Base-by-base conservation (phyloP, 768 basidiomycete species). In the Calvatia gigantea region DNA sequence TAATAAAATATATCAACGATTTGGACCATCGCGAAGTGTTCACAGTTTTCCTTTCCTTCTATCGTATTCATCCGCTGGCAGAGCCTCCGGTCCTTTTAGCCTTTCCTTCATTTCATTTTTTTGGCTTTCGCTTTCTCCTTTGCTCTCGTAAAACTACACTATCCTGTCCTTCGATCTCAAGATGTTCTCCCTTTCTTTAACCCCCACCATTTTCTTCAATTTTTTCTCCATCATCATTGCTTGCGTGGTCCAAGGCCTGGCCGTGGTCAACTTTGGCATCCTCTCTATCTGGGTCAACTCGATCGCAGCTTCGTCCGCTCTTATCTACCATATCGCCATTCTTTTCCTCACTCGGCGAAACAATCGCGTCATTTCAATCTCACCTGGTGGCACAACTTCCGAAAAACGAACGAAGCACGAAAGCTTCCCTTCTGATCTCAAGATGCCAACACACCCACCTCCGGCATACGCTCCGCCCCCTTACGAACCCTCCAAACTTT, bases 221-320 rank as follows among this genome's bases (percentile, higher is more conserved):
- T 31, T 54, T 28, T 17, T 54, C n/a, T 45, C 52, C n/a, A 19
- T 57, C 8, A 12, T 46, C 15, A 21, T 57, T 19, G 46, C 55
- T 35, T 14, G 51, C 23, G 54, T 44, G 6, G 45, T 61, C 12
- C 32, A 53, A 28, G 58, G 54, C 23, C 44, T 61, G 19, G 55
- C 60, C 11, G 54, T 65, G 25, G 63, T 69, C 61, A 69, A 65
- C 60, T 69, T 62, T 38, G 66, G 68, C 17, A 50, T 65, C 43
- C 60, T 67, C 37, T 65, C 61, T 12, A 63, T 65, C 44, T 66
- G 66, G 64, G 56, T 64, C 27, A 67, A 67, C 43, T 59, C 62
- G 4, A 56, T 58, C 4, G 53, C 62, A 27, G 59, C 63, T 21
- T 49, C 61, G n/a, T 41, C 66, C 25, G 60, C 62, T 32, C 47